phyloP scores from a whole-genome alignment of 2,329 filamentous ascomycete genomes.

The Xylaria sp. region DNA sequence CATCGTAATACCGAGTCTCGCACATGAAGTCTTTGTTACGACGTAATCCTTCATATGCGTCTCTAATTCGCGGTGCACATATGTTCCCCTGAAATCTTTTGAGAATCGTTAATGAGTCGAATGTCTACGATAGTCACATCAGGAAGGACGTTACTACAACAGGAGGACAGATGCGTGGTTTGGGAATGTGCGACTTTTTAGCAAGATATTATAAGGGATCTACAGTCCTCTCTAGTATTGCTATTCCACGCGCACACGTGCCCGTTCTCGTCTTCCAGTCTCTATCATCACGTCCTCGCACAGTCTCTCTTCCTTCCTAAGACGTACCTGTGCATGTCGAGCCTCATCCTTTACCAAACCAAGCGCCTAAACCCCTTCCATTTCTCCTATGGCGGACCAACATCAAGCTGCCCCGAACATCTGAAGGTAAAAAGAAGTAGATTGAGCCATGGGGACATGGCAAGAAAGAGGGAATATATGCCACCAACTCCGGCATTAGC shows the following conservation, averaged over 20 bases:
- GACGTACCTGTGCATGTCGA: background rate
- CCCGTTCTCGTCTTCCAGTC: background rate
- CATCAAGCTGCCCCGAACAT: constrained; percentile 4
- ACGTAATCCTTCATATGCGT: background rate
- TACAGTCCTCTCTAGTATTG: constrained; percentile 3
- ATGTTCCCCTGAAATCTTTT: background rate
- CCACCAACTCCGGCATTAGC: constrained; percentile 30
- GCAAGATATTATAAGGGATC: background rate
- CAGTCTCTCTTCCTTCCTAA: background rate
- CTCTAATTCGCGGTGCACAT: background rate
- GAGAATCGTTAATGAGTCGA: background rate
- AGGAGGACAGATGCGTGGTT: background rate
- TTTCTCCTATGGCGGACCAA: constrained; percentile 3
- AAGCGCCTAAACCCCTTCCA: constrained; percentile 12
- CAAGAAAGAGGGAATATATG: constrained; percentile 22
- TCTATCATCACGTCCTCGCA: background rate
- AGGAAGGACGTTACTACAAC: background rate
- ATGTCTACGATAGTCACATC: background rate
- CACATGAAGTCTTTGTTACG: background rate
- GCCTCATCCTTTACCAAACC: constrained; percentile 8
- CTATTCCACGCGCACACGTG: constrained; percentile 1
- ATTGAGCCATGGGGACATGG: constrained; percentile 11
- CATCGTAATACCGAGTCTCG: no score
- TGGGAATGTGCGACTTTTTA: background rate
- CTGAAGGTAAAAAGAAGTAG: background rate